phyloP scores from a whole-genome alignment of 1,284 basidiomycete genomes.

The Volvariella volvacea region DNA sequence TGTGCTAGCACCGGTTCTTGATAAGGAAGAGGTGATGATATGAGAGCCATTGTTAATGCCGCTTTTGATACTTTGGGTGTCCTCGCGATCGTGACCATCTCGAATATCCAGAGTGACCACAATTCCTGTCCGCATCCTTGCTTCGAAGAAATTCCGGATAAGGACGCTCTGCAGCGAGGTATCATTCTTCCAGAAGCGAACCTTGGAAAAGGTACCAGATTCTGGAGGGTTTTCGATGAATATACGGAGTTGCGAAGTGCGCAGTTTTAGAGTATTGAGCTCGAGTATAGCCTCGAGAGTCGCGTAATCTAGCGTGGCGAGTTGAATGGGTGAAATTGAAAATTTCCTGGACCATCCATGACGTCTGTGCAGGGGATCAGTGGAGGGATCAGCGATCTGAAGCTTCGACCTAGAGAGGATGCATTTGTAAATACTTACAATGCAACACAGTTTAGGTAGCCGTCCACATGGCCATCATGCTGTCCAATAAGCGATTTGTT shows the following conservation, averaged over 20 bases:
- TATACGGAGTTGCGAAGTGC: background rate
- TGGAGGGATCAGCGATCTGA: too few species aligned
- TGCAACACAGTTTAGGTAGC: background rate
- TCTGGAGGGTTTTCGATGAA: background rate
- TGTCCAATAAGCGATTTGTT: background rate
- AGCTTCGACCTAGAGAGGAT: background rate
- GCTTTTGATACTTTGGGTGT: background rate
- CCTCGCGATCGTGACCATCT: conserved; percentile 1
- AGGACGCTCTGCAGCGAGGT: background rate
- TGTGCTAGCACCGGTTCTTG: background rate
- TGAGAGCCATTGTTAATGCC: background rate
- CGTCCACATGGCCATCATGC: background rate
- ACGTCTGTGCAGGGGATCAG: background rate
- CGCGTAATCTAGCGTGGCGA: background rate
- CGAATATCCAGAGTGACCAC: background rate
- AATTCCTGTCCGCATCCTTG: background rate
- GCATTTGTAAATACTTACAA: background rate
- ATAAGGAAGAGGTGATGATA: background rate
- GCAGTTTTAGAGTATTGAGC: conserved; percentile 1
- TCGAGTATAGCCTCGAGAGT: background rate
- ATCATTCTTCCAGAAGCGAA: conserved; percentile 1
- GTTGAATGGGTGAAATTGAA: background rate
- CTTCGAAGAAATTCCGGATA: conserved; percentile 1
- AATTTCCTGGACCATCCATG: conserved; percentile 1
- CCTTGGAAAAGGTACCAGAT: background rate